Evolutionary conservation across 2,329 filamentous ascomycete genomes (phyloP).

Genomic region (Nemania serpens): DNA sequence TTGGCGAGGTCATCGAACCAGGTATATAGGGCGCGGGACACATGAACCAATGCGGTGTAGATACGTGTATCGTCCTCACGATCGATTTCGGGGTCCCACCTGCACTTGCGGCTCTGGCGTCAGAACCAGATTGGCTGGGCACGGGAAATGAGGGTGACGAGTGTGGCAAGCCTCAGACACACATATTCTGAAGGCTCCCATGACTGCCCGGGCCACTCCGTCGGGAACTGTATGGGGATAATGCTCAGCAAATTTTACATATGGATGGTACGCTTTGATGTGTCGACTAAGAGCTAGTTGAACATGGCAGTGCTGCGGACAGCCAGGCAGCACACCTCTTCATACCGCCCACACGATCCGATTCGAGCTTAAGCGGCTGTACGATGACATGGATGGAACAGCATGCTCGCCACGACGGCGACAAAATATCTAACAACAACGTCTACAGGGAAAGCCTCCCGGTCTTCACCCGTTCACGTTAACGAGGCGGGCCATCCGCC

Average conservation of each 20-base stretch:
- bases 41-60: neutral
- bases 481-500: constrained; percentile 21
- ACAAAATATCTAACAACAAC: neutral
- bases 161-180: neutral
- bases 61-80: neutral
- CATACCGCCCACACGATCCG: constrained; percentile 4
- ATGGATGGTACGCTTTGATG: neutral
- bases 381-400: neutral
- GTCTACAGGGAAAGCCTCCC: neutral
- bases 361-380: constrained; percentile 4
- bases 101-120: neutral
- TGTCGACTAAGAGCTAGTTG: neutral
- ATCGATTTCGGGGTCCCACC: neutral
- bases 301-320: neutral
- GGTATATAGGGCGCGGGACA: neutral
- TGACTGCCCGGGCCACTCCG: neutral
- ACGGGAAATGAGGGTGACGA: neutral
- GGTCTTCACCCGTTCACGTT: neutral
- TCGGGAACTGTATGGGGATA: constrained; percentile 4
- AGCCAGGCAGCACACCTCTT: neutral
- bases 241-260: neutral
- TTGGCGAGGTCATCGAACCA: neutral
- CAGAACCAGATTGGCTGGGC: neutral
- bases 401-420: constrained; percentile 12
- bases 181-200: neutral